Base-by-base conservation (phyloP, 768 basidiomycete species). In the Amanita pallidorosea region DNA sequence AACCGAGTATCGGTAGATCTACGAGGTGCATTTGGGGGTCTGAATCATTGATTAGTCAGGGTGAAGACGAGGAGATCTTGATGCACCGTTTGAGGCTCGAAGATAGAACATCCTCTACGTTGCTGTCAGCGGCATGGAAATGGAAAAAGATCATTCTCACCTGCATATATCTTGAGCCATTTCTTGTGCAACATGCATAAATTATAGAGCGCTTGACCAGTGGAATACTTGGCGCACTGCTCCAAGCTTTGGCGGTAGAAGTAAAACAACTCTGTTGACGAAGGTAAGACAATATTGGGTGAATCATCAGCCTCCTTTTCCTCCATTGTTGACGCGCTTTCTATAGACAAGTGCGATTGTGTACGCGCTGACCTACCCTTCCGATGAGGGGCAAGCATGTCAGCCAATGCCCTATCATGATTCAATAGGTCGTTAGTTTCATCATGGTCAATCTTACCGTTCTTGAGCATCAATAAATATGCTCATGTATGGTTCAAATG, bases 391-490 rank as follows among this genome's bases (percentile, higher is more conserved):
- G 85, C 80, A 27, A 98, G 73, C 88, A 98, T 95, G 57, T 95
- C 94, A 1, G 86, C 68, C 17, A 98, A 76, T 4, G 88, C 85
- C 63, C 93, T 96, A 53, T 3, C 17, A 6, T 36, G 45, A 22
- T 40, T 53, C 7, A 47, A 13, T 35, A 22, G 31, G 18, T 34
- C 44, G 13, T 9, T 11, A 17, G 40, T 23, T 35, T 55, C 34
- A 45, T 34, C 20, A 13, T 11, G 5, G 15, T 18, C 25, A 34
- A 4, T 41, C 75, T 33, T 55, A 90, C 92, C 85, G 91, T 73
- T 97, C 92, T 62, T 98, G 96, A 29, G 96, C 93, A 51, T 96
- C 90, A 40, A 98, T 85, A 59, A 95, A 98, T 35, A 99, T 81
- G 22, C 80, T 74, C 74, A 98, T 89, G 65, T 96, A 87, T 0